Evolutionary conservation across 345 rosid species (phyloP).

Genomic region (Anastatica hierochuntica): DNA sequence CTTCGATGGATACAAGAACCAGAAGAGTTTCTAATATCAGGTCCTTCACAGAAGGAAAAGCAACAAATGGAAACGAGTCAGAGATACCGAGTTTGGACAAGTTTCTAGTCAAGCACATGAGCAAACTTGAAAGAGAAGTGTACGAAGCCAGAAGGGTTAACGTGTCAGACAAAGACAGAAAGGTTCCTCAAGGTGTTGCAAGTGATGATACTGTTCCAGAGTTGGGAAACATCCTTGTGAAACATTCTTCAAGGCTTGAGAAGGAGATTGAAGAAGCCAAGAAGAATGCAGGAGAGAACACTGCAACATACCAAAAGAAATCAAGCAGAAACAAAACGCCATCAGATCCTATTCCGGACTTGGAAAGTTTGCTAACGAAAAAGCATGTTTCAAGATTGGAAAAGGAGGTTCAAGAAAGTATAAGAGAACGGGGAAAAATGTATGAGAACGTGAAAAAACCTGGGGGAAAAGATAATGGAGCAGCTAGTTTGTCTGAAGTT

Average conservation of each 20-base stretch:
- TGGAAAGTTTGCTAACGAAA: slow-evolving; percentile 38
- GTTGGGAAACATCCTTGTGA: slow-evolving; percentile 54
- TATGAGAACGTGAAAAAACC: slow-evolving; percentile 30
- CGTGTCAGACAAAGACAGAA: slow-evolving; percentile 9
- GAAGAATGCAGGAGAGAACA: slow-evolving; percentile 27
- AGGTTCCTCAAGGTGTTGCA: slow-evolving; percentile 12
- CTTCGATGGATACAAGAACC: slow-evolving; percentile 33
- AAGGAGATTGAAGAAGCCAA: slow-evolving; percentile 56
- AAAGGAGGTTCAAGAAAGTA: slow-evolving; percentile 35
- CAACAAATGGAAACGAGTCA: slow-evolving; percentile 28
- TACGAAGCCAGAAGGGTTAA: slow-evolving; percentile 56
- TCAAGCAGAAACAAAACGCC: slow-evolving; percentile 16
- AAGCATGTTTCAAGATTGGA: slow-evolving; percentile 39
- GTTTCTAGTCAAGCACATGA: slow-evolving; percentile 67
- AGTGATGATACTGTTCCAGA: slow-evolving; percentile 30
- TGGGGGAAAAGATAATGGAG: slow-evolving; percentile 11
- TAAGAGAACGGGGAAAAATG: slow-evolving; percentile 21
- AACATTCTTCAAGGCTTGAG: slow-evolving; percentile 48
- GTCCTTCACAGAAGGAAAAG: slow-evolving; percentile 19
- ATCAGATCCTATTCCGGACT: slow-evolving; percentile 33
- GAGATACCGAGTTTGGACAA: slow-evolving; percentile 75
- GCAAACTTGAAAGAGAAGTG: slow-evolving; percentile 76
- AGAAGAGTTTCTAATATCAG: slow-evolving; percentile 24
- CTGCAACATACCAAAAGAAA: slow-evolving; percentile 11
- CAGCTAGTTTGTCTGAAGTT: slow-evolving; percentile 24